These are phyloP conservation scores for Neopestalotiopsis sp. DNA, from an alignment of 2,329 filamentous ascomycete genomes.

Conservation along the genomic window DNA sequence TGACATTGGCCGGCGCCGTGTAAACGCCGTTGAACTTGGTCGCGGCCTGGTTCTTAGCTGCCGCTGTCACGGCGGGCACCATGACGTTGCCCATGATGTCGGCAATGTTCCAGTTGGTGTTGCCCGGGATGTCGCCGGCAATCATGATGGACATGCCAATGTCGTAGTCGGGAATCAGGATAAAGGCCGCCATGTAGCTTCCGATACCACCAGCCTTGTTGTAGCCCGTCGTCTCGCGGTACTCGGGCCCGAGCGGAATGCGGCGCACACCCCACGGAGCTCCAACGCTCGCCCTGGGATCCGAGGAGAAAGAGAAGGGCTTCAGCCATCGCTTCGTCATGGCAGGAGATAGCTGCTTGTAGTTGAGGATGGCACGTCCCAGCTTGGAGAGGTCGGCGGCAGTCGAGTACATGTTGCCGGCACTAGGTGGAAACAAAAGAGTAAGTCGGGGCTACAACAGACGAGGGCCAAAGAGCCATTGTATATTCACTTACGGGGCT, in stretches of 20 bases:
- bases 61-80: slow-evolving; percentile 36
- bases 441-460: slow-evolving; percentile 12
- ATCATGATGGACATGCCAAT: slow-evolving; percentile 46
- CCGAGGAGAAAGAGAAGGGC: slow-evolving; percentile 43
- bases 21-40: slow-evolving; percentile 34
- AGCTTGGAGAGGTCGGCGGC: slow-evolving; percentile 39
- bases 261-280: slow-evolving; percentile 43
- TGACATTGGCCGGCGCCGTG: slow-evolving; percentile 23
- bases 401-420: slow-evolving; percentile 42
- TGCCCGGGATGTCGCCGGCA: slow-evolving; percentile 38
- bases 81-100: slow-evolving; percentile 35
- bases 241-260: slow-evolving; percentile 33
- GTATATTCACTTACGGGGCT: slow-evolving; percentile 27
- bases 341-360: slow-evolving; percentile 40
- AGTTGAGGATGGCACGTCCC: slow-evolving; percentile 36
- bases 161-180: slow-evolving; percentile 48
- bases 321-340: slow-evolving; percentile 47
- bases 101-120: slow-evolving; percentile 35
- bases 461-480: slow-evolving; percentile 3
- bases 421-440: slow-evolving; percentile 28
- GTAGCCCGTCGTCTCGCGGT: slow-evolving; percentile 44
- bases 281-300: slow-evolving; percentile 44
- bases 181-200: slow-evolving; percentile 43
- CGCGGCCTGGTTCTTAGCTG: slow-evolving; percentile 35
- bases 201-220: slow-evolving; percentile 48